Percentiles rank a stretch among this genome's conserved stretches.
Evolutionary conservation across 2,329 filamentous ascomycete species (phyloP).

Genomic region (Alternaria metachromatica): DNA sequence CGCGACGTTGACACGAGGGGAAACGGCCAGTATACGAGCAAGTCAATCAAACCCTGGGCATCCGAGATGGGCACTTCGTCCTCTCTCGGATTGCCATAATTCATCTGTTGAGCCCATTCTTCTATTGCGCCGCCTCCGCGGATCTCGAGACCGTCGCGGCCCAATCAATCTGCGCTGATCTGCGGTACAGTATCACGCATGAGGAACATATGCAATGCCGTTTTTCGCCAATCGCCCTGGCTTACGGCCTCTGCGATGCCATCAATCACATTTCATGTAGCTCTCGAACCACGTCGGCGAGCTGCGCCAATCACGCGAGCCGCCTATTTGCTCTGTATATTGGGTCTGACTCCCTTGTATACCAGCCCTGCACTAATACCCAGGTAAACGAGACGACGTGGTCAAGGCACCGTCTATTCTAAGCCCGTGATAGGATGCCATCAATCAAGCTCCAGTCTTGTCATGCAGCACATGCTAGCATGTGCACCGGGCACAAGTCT

Average conservation of each 20-base stretch:
- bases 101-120: conserved; percentile 26
- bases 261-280: conserved; percentile 14
- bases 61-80: conserved; percentile 30
- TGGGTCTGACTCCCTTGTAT: conserved; percentile 25
- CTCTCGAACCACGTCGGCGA: conserved; percentile 12
- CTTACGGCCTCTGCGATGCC: conserved; percentile 20
- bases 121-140: conserved; percentile 22
- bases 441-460: conserved; percentile 27
- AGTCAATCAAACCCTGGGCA: conserved; percentile 44
- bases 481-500: conserved; percentile 7
- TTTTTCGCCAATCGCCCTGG: conserved; percentile 38
- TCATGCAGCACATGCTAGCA: conserved; percentile 31
- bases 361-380: conserved; percentile 28
- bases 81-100: conserved; percentile 28
- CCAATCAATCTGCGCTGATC: conserved; percentile 46
- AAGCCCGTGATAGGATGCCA: conserved; percentile 32
- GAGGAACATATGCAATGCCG: conserved; percentile 42
- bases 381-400: conserved; percentile 19
- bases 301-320: conserved; percentile 8
- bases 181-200: conserved; percentile 36
- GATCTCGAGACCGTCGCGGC: conserved; percentile 19
- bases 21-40: conserved; percentile 40
- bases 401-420: conserved; percentile 24
- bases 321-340: conserved; percentile 32
- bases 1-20: conserved; percentile 34